phyloP scores from a whole-genome alignment of 805 yeast species.

The Lipomyces mesembrius region DNA sequence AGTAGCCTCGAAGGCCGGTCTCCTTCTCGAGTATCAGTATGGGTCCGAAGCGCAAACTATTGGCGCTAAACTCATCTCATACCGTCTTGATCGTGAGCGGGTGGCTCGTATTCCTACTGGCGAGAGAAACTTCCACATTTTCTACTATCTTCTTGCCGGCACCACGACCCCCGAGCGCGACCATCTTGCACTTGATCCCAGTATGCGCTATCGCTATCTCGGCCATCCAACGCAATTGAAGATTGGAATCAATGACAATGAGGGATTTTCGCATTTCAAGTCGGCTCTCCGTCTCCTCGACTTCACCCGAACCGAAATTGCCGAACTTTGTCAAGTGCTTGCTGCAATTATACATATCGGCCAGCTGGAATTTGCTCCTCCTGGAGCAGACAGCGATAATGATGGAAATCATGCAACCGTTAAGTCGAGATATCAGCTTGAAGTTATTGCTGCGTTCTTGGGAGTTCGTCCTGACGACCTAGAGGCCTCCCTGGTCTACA shows the following conservation, averaged over 20 bases:
- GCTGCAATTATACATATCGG: slow-evolving; percentile 53
- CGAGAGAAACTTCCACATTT: slow-evolving; percentile 64
- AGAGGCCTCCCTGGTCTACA: slow-evolving; percentile 47
- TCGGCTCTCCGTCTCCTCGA: slow-evolving; percentile 58
- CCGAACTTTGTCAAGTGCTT: slow-evolving; percentile 55
- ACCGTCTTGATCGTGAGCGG: slow-evolving; percentile 60
- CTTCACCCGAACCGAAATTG: slow-evolving; percentile 53
- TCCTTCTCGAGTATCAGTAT: slow-evolving; percentile 60
- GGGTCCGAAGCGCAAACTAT: slow-evolving; percentile 51
- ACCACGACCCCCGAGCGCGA: slow-evolving; percentile 50
- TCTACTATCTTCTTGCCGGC: slow-evolving; percentile 61
- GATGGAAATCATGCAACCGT: slow-evolving; percentile 33
- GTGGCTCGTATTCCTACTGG: slow-evolving; percentile 55
- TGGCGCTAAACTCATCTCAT: slow-evolving; percentile 61
- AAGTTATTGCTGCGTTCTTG: slow-evolving; percentile 47
- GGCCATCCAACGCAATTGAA: slow-evolving; percentile 51
- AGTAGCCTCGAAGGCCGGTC: slow-evolving; percentile 58
- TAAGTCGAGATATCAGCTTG: slow-evolving; percentile 42
- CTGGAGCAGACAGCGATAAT: slow-evolving; percentile 44
- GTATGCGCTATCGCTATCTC: slow-evolving; percentile 52
- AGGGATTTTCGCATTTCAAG: slow-evolving; percentile 53
- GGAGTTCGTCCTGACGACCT: slow-evolving; percentile 49
- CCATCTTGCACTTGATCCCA: slow-evolving; percentile 49
- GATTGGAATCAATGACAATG: slow-evolving; percentile 55
- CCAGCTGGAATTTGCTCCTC: slow-evolving; percentile 47